Base-by-base conservation (phyloP, 2,329 filamentous ascomycete genomes). In the Penicillium sp. region DNA sequence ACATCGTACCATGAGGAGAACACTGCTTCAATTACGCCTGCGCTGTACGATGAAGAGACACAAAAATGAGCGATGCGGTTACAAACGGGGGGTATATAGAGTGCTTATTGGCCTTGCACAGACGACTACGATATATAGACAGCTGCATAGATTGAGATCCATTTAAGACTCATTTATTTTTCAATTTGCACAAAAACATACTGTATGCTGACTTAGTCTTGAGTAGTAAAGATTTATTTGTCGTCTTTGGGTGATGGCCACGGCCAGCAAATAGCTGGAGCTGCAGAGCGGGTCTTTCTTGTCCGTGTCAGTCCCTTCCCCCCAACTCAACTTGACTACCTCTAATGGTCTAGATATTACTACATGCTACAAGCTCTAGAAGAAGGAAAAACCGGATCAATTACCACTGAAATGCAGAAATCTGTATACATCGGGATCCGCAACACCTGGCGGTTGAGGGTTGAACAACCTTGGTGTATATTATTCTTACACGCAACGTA, bases 1-100 rank as follows among this genome's bases (percentile, higher is more conserved):
- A 46, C 48, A 25, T 31, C 58, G 40, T 51, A 60, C 41, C 61
- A 64, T 41, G 55, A 60, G 4, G 63, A 65, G 57, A 57, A 63
- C 56, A 44, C 33, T 14, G 19, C 17, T 31, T 30, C 44, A n/a
- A n/a, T 9, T 33, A 5, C 30, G 4, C 11, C 36, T 36, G 36
- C 9, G 6, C 9, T 37, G 28, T 36, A 26, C 2, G 41, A 33
- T 19, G 46, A 40, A 33, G 47, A 44, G 11, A n/a, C 10, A 12
- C 40, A 40, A 17, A 40, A 28, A 33, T 28, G 14, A 45, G 40
- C 14, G 19, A 38, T 40, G 30, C 14, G 5, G 17, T 50, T 45
- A 40, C 19, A 22, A 35, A 35, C 22, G 3, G 12, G 16, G 16
- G 19, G 19, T 38, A 25, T 41, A 41, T 41, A 53, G 16, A 40